Evolutionary conservation across 345 rosid species (phyloP).

Genomic region (Carallia brachiata): DNA sequence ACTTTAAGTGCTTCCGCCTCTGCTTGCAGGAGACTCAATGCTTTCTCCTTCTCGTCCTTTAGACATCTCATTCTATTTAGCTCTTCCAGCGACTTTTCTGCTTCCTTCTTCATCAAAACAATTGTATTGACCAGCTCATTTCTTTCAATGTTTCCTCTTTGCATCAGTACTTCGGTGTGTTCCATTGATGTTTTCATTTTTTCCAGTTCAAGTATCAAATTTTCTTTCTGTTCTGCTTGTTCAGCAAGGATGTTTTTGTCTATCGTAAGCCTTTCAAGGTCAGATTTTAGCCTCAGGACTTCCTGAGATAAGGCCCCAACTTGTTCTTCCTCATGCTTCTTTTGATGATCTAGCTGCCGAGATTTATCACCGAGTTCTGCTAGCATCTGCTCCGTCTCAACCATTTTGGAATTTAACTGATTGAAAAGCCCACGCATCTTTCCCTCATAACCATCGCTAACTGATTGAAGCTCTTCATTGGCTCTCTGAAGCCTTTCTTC

Average conservation of each 20-base stretch:
- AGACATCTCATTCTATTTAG: constrained; percentile 36
- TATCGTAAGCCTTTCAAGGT: constrained; percentile 39
- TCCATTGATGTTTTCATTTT: constrained; percentile 36
- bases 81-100: constrained; percentile 42
- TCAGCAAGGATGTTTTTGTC: constrained; percentile 30
- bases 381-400: constrained; percentile 43
- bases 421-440: constrained; percentile 46
- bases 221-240: constrained; percentile 38
- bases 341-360: constrained; percentile 47
- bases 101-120: constrained; percentile 46
- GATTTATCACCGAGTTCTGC: constrained; percentile 50
- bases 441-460: constrained; percentile 45
- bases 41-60: constrained; percentile 47
- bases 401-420: constrained; percentile 41
- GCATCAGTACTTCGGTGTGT: constrained; percentile 43
- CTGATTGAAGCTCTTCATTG: constrained; percentile 46
- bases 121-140: constrained; percentile 39
- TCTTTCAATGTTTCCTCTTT: constrained; percentile 42
- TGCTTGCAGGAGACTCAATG: constrained; percentile 35
- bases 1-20: constrained; percentile 47
- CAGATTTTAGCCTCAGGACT: constrained; percentile 38
- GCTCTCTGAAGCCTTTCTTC: constrained; percentile 65
- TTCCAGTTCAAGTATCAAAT: constrained; percentile 42
- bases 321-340: constrained; percentile 48
- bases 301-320: constrained; percentile 33